Conservation (phyloP, 768 basidiomycete species). For the Lactarius hengduanensis region DNA sequence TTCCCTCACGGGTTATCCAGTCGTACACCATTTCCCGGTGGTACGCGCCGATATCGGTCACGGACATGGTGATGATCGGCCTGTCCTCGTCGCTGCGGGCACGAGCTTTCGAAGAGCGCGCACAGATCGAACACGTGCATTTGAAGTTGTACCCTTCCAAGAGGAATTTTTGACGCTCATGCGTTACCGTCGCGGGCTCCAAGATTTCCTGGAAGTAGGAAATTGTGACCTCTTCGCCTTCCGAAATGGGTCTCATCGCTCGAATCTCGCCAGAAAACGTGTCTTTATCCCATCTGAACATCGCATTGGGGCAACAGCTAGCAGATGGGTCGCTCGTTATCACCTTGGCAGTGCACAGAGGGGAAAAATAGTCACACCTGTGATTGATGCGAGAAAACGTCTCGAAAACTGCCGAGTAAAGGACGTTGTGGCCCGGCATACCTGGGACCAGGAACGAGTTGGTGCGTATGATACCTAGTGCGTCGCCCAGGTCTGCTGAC, state of each 20-base stretch:
- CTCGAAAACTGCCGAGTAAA: constrained; percentile 31
- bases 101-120: constrained; percentile 20
- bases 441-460: constrained; percentile 16
- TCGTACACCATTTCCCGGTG: constrained; percentile 15
- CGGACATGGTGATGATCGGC: background rate
- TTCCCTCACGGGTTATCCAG: constrained; percentile 5
- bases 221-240: constrained; percentile 37
- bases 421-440: constrained; percentile 15
- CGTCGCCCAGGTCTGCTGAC: background rate
- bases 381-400: constrained; percentile 33
- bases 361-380: background rate
- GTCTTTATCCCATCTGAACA: constrained; percentile 30
- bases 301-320: constrained; percentile 31
- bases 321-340: constrained; percentile 29
- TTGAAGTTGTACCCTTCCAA: constrained; percentile 34
- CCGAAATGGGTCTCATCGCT: constrained; percentile 34
- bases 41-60: constrained; percentile 2
- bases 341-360: background rate
- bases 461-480: constrained; percentile 4
- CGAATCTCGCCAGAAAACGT: constrained; percentile 36
- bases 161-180: constrained; percentile 33
- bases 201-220: constrained; percentile 31
- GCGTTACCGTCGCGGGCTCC: constrained; percentile 2
- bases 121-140: constrained; percentile 38
- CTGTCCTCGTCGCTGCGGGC: constrained; percentile 26